A percentile compares a stretch with the other conserved stretches of the same genome.
These are phyloP conservation scores for Botrytis aclada DNA, from an alignment of 2,329 filamentous ascomycete genomes.

Conservation along the genomic window DNA sequence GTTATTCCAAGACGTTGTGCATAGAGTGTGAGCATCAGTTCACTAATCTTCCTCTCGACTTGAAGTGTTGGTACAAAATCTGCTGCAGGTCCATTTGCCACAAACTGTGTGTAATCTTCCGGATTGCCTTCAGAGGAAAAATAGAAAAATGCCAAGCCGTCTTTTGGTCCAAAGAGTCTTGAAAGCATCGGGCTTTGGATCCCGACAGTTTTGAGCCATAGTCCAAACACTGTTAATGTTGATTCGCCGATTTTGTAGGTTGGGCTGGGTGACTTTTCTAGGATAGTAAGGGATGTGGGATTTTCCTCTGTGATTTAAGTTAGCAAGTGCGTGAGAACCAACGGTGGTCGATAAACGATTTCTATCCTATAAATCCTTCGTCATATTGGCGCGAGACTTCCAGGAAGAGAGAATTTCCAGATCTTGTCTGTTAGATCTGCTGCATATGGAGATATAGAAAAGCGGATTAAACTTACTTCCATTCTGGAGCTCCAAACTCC, in stretches of 20 bases:
- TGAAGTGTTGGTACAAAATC: constrained; percentile 28
- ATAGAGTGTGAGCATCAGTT: constrained; percentile 33
- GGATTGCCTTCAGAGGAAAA: constrained; percentile 24
- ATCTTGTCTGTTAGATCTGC: background rate
- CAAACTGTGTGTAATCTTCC: constrained; percentile 24
- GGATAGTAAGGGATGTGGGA: constrained; percentile 21
- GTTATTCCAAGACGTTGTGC: constrained; percentile 33
- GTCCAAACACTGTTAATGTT: constrained; percentile 29
- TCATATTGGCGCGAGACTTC: background rate
- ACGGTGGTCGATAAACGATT: background rate
- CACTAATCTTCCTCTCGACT: constrained; percentile 34
- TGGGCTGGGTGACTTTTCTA: constrained; percentile 29
- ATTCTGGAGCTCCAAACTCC: constrained; percentile 22
- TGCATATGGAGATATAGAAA: background rate
- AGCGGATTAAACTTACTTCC: constrained; percentile 1
- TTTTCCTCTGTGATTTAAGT: background rate
- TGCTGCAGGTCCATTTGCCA: constrained; percentile 27
- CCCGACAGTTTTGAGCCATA: constrained; percentile 28
- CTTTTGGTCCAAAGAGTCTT: constrained; percentile 33
- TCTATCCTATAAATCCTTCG: background rate
- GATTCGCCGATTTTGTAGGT: constrained; percentile 35
- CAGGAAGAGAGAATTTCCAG: background rate
- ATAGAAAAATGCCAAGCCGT: constrained; percentile 34
- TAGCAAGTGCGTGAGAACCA: background rate
- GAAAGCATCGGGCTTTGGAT: constrained; percentile 24